Percentiles rank a stretch among this genome's conserved stretches.
Evolutionary conservation across 805 yeast species (phyloP).

Genomic region (Candida incommunis): DNA sequence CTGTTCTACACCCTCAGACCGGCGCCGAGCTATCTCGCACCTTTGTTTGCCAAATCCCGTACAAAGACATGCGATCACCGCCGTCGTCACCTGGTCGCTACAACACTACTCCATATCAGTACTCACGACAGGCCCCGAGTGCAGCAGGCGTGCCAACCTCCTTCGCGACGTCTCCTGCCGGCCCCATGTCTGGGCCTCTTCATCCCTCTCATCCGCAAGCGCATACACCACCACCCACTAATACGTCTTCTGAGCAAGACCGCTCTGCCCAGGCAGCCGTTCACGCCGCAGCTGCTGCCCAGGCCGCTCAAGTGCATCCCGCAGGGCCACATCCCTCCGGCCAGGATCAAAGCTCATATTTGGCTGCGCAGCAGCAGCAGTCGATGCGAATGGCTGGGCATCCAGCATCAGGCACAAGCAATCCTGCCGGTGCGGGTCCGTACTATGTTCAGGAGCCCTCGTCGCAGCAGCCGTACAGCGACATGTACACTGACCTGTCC

Average conservation of each 20-base stretch:
- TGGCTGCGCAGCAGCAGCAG: no score
- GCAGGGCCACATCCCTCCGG: no score
- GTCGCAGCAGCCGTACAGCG: neutral
- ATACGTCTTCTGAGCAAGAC: neutral
- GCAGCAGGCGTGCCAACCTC: conserved; percentile 4
- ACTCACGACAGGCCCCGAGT: conserved; percentile 1
- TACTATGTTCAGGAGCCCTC: no score
- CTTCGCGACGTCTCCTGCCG: conserved; percentile 1
- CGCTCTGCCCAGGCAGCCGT: no score
- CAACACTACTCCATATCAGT: conserved; percentile 8
- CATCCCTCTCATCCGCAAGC: conserved; percentile 2
- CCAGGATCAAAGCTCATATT: no score
- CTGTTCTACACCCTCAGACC: conserved; percentile 4
- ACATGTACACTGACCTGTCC: neutral
- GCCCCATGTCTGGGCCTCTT: neutral
- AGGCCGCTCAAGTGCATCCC: no score
- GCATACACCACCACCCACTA: neutral
- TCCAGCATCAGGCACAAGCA: no score
- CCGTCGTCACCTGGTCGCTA: conserved; percentile 5
- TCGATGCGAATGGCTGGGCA: no score
- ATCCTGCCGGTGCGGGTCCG: no score
- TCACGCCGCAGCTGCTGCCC: no score
- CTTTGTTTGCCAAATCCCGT: conserved; percentile 9
- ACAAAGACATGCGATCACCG: conserved; percentile 5
- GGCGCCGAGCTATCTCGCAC: conserved; percentile 4